Conservation (phyloP, 257 asterid species). For the Jasminum sambac region DNA sequence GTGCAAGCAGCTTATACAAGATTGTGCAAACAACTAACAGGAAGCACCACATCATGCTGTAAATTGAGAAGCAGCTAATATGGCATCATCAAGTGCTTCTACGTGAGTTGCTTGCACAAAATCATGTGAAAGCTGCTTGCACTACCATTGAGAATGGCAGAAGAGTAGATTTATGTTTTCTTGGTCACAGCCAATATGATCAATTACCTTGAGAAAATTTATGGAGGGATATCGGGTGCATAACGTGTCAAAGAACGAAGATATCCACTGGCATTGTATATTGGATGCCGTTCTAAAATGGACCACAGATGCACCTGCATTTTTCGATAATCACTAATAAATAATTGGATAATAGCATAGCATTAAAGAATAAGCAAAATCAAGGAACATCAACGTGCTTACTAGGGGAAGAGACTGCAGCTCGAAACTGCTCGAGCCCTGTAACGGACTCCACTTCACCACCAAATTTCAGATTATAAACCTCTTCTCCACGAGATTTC, state of each 20-base stretch:
- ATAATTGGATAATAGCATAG: conserved; percentile 22
- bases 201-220: conserved; percentile 75
- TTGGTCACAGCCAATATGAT: background rate
- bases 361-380: background rate
- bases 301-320: conserved; percentile 77
- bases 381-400: conserved; percentile 18
- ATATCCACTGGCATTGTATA: conserved; percentile 56
- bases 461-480: conserved; percentile 67
- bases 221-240: conserved; percentile 69
- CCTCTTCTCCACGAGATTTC: conserved; percentile 81
- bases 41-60: no score
- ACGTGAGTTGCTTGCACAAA: no score
- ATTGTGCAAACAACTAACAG: no score
- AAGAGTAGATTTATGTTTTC: no score
- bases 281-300: conserved; percentile 54
- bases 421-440: conserved; percentile 70
- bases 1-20: no score
- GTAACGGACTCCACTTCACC: conserved; percentile 74
- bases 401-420: conserved; percentile 76
- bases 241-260: conserved; percentile 64
- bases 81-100: no score
- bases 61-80: no score
- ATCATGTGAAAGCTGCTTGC: no score
- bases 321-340: conserved; percentile 20
- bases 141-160: no score